Evolutionary conservation across 805 yeast genomes (phyloP).

Genomic region (Metschnikowia continentalis): DNA sequence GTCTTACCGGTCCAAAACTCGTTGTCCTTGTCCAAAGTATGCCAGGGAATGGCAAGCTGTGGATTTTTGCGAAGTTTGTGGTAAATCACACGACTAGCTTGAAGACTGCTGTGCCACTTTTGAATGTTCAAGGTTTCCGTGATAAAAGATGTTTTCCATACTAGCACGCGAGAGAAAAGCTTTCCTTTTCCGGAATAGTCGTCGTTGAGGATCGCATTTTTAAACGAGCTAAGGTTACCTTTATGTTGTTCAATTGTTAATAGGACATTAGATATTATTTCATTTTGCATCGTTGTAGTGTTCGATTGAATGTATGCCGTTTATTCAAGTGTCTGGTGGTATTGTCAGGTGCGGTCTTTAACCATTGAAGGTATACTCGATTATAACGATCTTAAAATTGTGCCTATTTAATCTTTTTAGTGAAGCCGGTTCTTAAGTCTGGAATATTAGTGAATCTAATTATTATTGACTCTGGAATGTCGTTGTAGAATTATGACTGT

Average conservation of each 20-base stretch:
- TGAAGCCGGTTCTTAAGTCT: too few species aligned
- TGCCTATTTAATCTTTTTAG: too few species aligned
- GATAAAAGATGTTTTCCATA: slow-evolving; percentile 37
- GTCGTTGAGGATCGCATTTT: slow-evolving; percentile 24
- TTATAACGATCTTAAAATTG: too few species aligned
- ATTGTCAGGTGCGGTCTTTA: background rate
- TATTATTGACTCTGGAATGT: too few species aligned
- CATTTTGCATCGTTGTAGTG: slow-evolving; percentile 29
- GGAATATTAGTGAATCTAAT: too few species aligned
- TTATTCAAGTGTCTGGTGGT: background rate
- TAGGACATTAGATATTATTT: slow-evolving; percentile 32
- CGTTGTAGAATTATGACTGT: too few species aligned
- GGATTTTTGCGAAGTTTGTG: slow-evolving; percentile 27
- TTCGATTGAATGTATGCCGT: background rate
- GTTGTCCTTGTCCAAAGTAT: slow-evolving; percentile 26
- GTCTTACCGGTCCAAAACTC: slow-evolving; percentile 17
- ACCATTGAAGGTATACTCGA: background rate
- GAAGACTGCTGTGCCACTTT: slow-evolving; percentile 29
- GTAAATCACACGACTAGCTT: slow-evolving; percentile 30
- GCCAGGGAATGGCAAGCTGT: slow-evolving; percentile 39
- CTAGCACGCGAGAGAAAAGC: slow-evolving; percentile 28
- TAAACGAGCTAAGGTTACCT: slow-evolving; percentile 25
- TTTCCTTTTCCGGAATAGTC: slow-evolving; percentile 23
- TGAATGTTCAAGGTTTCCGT: slow-evolving; percentile 34
- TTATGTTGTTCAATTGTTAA: slow-evolving; percentile 35